Evolutionary conservation across 2,329 filamentous ascomycete species (phyloP).

Genomic region (Venturia aucupariae): DNA sequence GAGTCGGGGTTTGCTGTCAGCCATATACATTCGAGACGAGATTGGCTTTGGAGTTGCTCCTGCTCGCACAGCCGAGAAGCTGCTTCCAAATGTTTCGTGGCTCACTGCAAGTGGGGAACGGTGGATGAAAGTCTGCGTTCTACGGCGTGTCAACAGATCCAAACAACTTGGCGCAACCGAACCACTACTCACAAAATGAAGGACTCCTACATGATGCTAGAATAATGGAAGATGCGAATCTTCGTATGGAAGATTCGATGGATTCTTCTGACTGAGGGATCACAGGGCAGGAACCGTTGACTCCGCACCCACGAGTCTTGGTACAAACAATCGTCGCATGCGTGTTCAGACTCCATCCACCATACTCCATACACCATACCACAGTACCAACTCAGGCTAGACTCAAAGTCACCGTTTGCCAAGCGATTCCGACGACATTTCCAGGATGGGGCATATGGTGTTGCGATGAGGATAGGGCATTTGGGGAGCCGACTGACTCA

Average conservation of each 20-base stretch:
- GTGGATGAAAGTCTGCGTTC: not conserved
- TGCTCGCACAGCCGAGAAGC: not conserved
- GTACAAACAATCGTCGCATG: not conserved
- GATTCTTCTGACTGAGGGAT: not conserved
- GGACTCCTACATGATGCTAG: not conserved
- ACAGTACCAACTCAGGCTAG: not conserved
- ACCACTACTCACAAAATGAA: not conserved
- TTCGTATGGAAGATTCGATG: not conserved
- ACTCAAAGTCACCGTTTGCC: not conserved
- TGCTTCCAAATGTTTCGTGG: not conserved
- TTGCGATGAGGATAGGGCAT: not conserved
- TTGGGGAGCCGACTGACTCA: constrained; percentile 5
- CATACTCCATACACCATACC: too few species aligned
- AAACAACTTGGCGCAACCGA: not conserved
- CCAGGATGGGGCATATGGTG: not conserved
- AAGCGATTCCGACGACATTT: not conserved
- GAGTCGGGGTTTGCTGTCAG: not conserved
- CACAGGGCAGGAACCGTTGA: not conserved
- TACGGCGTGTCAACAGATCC: not conserved
- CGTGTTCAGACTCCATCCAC: not conserved
- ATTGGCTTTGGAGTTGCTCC: not conserved
- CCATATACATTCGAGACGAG: not conserved
- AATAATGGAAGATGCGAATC: not conserved
- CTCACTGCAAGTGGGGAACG: not conserved
- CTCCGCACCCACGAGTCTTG: not conserved